Base-by-base conservation (phyloP, 495 filamentous ascomycete genomes). In the Aspergillus incahuasiensis region DNA sequence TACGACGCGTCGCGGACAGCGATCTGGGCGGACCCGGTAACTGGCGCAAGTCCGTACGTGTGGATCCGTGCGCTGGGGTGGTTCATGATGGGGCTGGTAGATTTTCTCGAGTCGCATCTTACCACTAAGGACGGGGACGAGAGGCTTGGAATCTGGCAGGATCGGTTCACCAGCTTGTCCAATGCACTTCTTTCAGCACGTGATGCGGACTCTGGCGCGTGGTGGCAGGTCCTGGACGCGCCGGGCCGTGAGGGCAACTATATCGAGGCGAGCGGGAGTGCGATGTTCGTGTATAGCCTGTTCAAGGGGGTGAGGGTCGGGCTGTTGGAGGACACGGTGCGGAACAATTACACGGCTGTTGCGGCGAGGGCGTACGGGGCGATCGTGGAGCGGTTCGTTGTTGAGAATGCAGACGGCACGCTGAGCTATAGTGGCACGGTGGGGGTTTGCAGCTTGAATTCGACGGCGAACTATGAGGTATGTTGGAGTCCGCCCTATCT, bases 31-130 rank as follows among this genome's bases (percentile, higher is more conserved):
- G 71, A 82, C 50, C 69, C 75, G 0, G 52, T 71, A 2, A 84
- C 80, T 6, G 82, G 83, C 30, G 80, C 76, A 2, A 72, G 74
- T 21, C 81, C 79, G 5, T 63, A 78, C 12, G 79, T 82, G 20
- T 86, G 83, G 83, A 69, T 73, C 50, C 73, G 83, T 15, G 75
- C 82, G 0, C 65, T 83, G 16, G 83, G 82, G 0, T 85, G 82
- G 83, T 85, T 83, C 53, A 63, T 79, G 25, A 80, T 84, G 73
- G 77, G 77, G 9, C 64, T 86, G 1, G 68, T 83, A 1, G 81
- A 85, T 49, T 72, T 78, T 15, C 68, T 85, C 22, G 77, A 82
- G 38, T 61, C 75, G 21, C 15, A 39, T 28, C 30, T 47, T 65
- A 1, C 25, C 25, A n/a, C n/a, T n/a, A n/a, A n/a, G n/a, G 25